Base-by-base conservation (phyloP, 768 basidiomycete species). In the Albatrellus ellisii region DNA sequence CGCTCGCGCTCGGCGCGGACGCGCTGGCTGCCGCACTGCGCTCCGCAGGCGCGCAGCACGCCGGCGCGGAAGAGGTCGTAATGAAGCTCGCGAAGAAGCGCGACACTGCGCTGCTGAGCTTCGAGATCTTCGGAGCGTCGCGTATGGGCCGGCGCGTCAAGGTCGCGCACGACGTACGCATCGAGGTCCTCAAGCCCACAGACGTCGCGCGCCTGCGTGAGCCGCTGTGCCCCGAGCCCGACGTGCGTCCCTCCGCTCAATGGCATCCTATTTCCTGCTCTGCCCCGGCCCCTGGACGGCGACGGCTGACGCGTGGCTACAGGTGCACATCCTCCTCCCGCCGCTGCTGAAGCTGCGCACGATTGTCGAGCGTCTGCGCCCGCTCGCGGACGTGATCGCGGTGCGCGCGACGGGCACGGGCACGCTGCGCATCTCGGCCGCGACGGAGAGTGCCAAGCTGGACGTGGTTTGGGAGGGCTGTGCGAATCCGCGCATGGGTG, bases 11-110 rank as follows among this genome's bases (percentile, higher is more conserved):
- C 21, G 67, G 75, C 2, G 69, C 81, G 4, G 88, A 88, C 43
- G 77, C 85, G 0, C 69, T 92, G 2, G 68, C 84, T 9, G 71
- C 72, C 0, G 83, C 83, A 0, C 68, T 92, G n/a, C 70, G 68
- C 33, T 85, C 82, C 9, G 59, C 58, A 5, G 50, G 57, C 0
- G 50, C 43, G 3, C 42, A 46, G 28, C 46, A 47, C 24, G 42
- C 46, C 2, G 53, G 49, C 6, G 59, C 69, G 0, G 77, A 77
- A 20, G 77, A 86, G 29, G 71, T 85, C 26, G 69, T 82, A 39
- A 75, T 90, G 70, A 89, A 83, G 60, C 69, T 91, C 2, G 83
- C 87, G 9, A 92, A 92, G 66, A 87, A 87, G 61, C 77, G 79
- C 48, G 77, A 83, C 36, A 75, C 77, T 28, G 82, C 86, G 1